Conservation (phyloP, 192 early-diverging fungal genomes). For the Borealophlyctis nickersoniae region DNA sequence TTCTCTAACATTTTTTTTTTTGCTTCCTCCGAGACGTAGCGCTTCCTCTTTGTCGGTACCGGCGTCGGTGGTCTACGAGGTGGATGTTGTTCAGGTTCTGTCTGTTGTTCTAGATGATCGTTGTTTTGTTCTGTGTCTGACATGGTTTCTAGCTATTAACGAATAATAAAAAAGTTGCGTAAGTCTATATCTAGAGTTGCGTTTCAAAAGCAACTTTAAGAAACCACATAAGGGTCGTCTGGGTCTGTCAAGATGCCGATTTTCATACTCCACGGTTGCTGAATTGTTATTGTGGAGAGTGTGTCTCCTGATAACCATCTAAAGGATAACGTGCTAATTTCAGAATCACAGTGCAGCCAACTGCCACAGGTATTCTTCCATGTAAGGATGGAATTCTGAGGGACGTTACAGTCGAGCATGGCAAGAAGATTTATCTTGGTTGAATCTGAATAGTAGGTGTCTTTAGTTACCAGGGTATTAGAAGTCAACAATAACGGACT, state of each 20-base stretch:
- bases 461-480: neutral
- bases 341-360: neutral
- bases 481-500: neutral
- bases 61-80: too few relatives aligned
- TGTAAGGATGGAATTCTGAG: neutral
- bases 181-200: too few relatives aligned
- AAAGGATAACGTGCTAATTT: neutral
- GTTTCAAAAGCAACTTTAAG: too few relatives aligned
- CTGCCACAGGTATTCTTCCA: neutral
- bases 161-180: too few relatives aligned
- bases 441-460: neutral
- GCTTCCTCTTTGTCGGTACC: neutral
- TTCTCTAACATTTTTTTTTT: neutral
- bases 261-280: neutral
- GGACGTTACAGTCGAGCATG: neutral
- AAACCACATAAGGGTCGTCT: too few relatives aligned
- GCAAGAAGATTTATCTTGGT: neutral
- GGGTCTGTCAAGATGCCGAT: neutral
- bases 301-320: neutral
- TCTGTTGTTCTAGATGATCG: too few relatives aligned
- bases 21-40: neutral
- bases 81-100: too few relatives aligned
- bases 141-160: too few relatives aligned
- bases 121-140: too few relatives aligned
- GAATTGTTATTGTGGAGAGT: neutral